Evolutionary conservation across 1,139 yeast species (phyloP), one percentile per base, ranked within the genome.

Genomic region (Casaregolazyma lundiana): DNA sequence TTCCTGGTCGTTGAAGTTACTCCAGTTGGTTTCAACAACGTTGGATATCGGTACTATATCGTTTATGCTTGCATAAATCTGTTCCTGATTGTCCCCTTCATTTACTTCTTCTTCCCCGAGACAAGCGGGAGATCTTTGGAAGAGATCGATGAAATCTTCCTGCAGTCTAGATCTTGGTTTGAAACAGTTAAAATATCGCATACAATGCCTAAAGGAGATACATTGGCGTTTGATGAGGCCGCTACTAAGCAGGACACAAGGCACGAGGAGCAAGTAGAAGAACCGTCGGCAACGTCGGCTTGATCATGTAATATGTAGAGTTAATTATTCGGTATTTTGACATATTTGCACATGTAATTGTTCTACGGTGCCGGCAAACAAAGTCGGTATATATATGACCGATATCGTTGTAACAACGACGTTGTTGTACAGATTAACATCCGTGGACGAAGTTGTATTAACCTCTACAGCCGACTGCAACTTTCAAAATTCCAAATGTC

Each of bases 101-200:
- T 73, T 30, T 74, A 61, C 62, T 67, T 77, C 61, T 75, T 74
- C 55, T 63, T 62, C 51, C 75, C 75, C 5, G 75, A 70, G 54
- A 70, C 73, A 13, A 57, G 64, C 16, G 63, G 63, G 16, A 61
- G 71, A 38, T 61, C 72, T 4, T 59, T 69, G 45, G 75, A 70
- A 52, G 72, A 70, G 43, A 61, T 70, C 32, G 87, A 81, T 49
- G 62, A 64, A 40, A 71, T 73, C 19, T 45, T 45, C 35, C 35
- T 42, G 4, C 36, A 36, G 19, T 26, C 36, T 19, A 32, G 24
- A 8, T 22, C 39, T 9, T 42, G 38, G 36, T 35, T 42, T 9
- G 45, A 42, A 15, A 29, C 41, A 9, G 45, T 42, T 7, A 42
- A 29, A 4, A 42, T 42, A n/a, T 30, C 45, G 5, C 37, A 40